Evolutionary conservation across 805 yeast species (phyloP), one percentile per base, ranked within the genome.

Genomic region (Hanseniaspora mollemarum): DNA sequence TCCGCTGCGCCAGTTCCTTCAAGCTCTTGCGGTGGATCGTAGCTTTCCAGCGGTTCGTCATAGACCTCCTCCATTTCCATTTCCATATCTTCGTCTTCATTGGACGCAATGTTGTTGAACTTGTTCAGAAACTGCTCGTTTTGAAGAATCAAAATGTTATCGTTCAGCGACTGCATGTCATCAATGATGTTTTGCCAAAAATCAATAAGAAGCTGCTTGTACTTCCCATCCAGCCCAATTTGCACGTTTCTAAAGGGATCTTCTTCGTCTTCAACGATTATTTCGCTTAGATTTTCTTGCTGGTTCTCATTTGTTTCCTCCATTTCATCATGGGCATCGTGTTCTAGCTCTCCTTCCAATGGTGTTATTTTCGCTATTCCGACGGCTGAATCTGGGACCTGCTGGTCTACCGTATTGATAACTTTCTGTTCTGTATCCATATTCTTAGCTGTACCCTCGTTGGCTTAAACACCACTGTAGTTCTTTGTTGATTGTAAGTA

Each of bases 131-230:
- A 48, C 2, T 38, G 33, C 2, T 43, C 40, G 21, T 48, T 48
- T 15, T 48, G 45, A 3, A 48, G 35, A 33, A 40, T 40, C 26
- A 29, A 13, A 5, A 43, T 13, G 4, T 50, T 43, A 80, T 92
- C 98, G 35, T 65, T 65, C 10, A 65, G 60, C 16, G 58, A 52
- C 50, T 65, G 67, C 45, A 92, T 87, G 50, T 82, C 77, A 61
- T 87, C 87, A 65, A 92, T 88, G 13, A 94, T 81, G 58, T 85
- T 94, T 68, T 92, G 98, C 98, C 98, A 92, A 64, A 90, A 92
- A 55, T 85, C 88, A 77, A 94, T 81, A 88, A 92, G 84, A 71
- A 81, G 75, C 58, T 85, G 88, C 54, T 87, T 75, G 66, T 87
- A 82, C 52, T 78, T 76, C 1, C 95, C 95, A 6, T 73, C 72